A percentile compares a stretch with the other conserved stretches of the same genome.
These are phyloP conservation scores for Globisporangium cederbergense DNA, from an alignment of 352 stramenopile genomes.

Conservation along the genomic window DNA sequence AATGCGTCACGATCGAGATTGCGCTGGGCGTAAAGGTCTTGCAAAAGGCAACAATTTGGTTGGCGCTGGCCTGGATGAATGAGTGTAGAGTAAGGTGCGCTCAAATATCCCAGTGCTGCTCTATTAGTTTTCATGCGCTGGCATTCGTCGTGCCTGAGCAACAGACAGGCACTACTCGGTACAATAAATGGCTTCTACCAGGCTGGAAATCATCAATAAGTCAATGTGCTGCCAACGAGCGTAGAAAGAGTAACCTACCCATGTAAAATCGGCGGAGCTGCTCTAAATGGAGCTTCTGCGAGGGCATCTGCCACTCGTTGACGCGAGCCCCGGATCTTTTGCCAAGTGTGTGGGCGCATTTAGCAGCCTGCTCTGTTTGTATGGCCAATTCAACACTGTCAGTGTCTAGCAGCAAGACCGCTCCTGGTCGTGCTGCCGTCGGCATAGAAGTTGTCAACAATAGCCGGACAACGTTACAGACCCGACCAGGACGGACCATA, in stretches of 20 bases:
- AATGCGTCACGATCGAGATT: not conserved
- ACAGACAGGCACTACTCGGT: no score
- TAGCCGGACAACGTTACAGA: not conserved
- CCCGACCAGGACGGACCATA: not conserved
- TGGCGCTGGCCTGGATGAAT: not conserved
- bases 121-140: not conserved
- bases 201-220: no score
- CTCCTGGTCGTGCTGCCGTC: not conserved
- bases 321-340: not conserved
- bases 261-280: not conserved
- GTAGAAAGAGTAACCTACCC: not conserved
- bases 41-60: not conserved
- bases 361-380: not conserved
- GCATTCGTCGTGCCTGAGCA: not conserved
- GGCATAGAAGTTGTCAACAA: constrained; percentile 5
- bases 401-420: not conserved
- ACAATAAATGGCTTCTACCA: no score
- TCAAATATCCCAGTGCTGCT: not conserved
- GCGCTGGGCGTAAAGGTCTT: not conserved
- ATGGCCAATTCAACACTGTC: constrained; percentile 5
- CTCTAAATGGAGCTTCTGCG: not conserved
- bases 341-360: not conserved
- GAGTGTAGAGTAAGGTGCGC: not conserved
- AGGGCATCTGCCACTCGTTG: constrained; percentile 2
- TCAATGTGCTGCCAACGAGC: not conserved